Base-by-base conservation (phyloP, 805 yeast species). In the Babjeviella inositovora region DNA sequence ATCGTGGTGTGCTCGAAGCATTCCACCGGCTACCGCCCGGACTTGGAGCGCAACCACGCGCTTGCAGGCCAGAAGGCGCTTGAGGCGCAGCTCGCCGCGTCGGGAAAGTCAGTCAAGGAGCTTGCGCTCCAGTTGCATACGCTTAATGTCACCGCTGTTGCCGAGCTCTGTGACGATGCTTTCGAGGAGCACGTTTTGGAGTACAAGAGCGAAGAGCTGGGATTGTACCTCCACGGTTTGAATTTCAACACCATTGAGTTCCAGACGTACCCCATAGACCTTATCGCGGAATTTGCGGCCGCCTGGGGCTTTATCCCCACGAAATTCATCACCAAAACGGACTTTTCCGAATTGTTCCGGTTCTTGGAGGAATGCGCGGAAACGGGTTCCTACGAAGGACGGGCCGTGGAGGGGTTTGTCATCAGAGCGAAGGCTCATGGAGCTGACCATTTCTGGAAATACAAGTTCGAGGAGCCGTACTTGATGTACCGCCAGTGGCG, bases 401-500 rank as follows among this genome's bases (percentile, higher is more conserved):
- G 57, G 18, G 95, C 82, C 32, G 62, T 80, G 6, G 99, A 90
- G 49, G 99, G 99, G 0, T 90, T 87, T 52, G 99, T 90, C 2
- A 57, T 90, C 4, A 59, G 98, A 26, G 28, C 29, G 12, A 28
- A 32, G 1, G 17, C 26, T 2, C 30, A 29, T 2, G 15, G 19
- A 5, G 27, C 15, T 8, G 79, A 72, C 31, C 82, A 63, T 37
- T 80, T 87, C 46, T 90, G 84, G 66, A 90, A 90, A 48, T 90
- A 56, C 53, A 90, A 90, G 46, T 90, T 90, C 44, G 93, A 84
- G 34, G 93, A 90, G 47, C 98, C 98, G 0, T 90, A 90, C 41
- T 50, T 84, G 21, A 62, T 90, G 62, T 90, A 84, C 45, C 61
- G 99, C 28, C 80, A 77, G 35, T 70, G 92, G 66, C 62, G 99